Percentiles rank a stretch among this genome's conserved stretches.
Conservation (phyloP, 257 asterid genomes). For the Scutellaria galericulata region DNA sequence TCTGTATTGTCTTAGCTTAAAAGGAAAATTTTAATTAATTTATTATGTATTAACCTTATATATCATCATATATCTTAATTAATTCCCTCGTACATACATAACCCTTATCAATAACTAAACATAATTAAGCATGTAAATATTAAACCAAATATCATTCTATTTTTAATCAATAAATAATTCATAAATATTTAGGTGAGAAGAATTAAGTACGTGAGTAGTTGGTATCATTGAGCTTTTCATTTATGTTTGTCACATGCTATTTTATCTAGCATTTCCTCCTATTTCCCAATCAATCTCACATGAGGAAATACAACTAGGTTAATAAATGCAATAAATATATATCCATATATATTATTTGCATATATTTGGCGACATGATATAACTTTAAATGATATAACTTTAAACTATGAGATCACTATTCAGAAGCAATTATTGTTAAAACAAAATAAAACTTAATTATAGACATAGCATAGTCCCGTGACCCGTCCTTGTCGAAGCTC, state of each 20-base stretch:
- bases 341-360: not conserved
- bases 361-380: not conserved
- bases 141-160: no score
- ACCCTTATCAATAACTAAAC: no score
- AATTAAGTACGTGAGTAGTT: slow-evolving; percentile 33
- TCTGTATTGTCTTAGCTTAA: no score
- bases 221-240: slow-evolving; percentile 38
- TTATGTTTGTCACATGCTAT: slow-evolving; percentile 39
- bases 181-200: slow-evolving; percentile 19
- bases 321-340: slow-evolving; percentile 5
- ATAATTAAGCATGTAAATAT: no score
- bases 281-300: slow-evolving; percentile 30
- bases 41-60: no score
- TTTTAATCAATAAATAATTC: not conserved
- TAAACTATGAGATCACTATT: not conserved
- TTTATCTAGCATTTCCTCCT: slow-evolving; percentile 2
- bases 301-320: slow-evolving; percentile 1
- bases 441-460: slow-evolving; percentile 12
- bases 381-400: slow-evolving; percentile 21
- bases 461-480: not conserved
- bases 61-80: no score
- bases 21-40: no score
- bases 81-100: no score
- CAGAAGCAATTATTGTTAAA: slow-evolving; percentile 15
- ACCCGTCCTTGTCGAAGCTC: no score